phyloP scores from a whole-genome alignment of 495 filamentous ascomycete species.

The Neurospora discreta region DNA sequence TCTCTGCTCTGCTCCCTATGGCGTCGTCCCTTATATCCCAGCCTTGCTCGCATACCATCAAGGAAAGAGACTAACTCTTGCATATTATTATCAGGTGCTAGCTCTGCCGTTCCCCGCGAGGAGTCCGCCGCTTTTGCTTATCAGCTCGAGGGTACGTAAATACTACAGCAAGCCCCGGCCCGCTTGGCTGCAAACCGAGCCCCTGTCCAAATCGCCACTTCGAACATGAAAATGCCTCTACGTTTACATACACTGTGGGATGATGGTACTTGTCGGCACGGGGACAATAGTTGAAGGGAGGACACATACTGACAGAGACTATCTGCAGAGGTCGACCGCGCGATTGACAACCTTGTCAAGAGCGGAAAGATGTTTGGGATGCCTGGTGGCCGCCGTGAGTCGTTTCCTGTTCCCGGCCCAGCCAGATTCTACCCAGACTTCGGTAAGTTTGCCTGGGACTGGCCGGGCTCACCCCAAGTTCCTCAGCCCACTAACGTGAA shows the following conservation, averaged over 20 bases:
- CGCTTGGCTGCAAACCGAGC: neutral
- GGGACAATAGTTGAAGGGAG: neutral
- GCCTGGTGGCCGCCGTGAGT: conserved; percentile 68
- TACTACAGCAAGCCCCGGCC: neutral
- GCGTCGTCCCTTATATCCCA: neutral
- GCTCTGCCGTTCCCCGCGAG: conserved; percentile 64
- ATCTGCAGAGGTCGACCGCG: conserved; percentile 79
- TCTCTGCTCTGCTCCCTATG: conserved; percentile 4
- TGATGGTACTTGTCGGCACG: neutral
- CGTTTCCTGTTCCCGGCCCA: conserved; percentile 56
- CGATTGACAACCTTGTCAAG: conserved; percentile 89
- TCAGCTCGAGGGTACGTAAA: conserved; percentile 80
- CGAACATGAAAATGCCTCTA: neutral
- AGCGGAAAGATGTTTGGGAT: conserved; percentile 81
- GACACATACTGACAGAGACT: conserved; percentile 8
- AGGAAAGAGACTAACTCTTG: conserved; percentile 25
- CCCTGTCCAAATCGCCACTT: neutral
- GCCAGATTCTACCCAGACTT: conserved; percentile 47
- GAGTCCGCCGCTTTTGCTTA: conserved; percentile 71
- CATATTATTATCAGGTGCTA: conserved; percentile 47
- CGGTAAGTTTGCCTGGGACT: conserved; percentile 31
- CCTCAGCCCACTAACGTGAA: conserved; percentile 16
- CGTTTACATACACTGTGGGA: neutral
- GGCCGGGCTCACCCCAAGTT: conserved; percentile 13
- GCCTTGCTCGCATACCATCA: conserved; percentile 7